These are phyloP conservation scores for Aureobasidium lini DNA, from an alignment of 2,329 filamentous ascomycete species.

Conservation along the genomic window DNA sequence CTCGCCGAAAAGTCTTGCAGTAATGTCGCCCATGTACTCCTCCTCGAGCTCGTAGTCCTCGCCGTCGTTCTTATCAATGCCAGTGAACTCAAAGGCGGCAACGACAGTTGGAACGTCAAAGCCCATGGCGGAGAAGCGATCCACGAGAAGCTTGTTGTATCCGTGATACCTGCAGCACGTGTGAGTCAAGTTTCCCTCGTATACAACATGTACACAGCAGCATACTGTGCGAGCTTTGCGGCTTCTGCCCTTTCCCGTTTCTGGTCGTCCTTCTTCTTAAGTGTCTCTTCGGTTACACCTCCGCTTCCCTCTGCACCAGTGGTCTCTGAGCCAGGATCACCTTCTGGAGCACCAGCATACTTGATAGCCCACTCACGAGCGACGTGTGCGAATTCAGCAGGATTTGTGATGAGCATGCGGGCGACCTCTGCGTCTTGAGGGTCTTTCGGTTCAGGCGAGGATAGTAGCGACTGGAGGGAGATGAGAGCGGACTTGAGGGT, in stretches of 20 bases:
- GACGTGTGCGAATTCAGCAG: slow-evolving; percentile 68
- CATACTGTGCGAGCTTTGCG: slow-evolving; percentile 48
- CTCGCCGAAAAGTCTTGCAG: slow-evolving; percentile 75
- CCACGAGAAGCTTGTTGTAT: slow-evolving; percentile 76
- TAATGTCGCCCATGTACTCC: slow-evolving; percentile 84
- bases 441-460: slow-evolving; percentile 89
- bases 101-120: slow-evolving; percentile 85
- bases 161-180: slow-evolving; percentile 61
- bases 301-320: slow-evolving; percentile 30
- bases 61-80: slow-evolving; percentile 70
- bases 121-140: slow-evolving; percentile 83
- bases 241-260: slow-evolving; percentile 51
- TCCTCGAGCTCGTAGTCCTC: slow-evolving; percentile 82
- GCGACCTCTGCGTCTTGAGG: slow-evolving; percentile 96
- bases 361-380: slow-evolving; percentile 87
- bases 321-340: slow-evolving; percentile 41
- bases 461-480: slow-evolving; percentile 86
- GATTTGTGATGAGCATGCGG: slow-evolving; percentile 74
- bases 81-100: slow-evolving; percentile 70
- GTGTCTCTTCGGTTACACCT: slow-evolving; percentile 45
- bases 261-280: slow-evolving; percentile 47
- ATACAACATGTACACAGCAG: slow-evolving; percentile 24
- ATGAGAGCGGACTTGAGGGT: slow-evolving; percentile 94
- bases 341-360: slow-evolving; percentile 67
- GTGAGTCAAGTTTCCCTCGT: background rate